Percentiles rank a stretch among this genome's conserved stretches.
These are phyloP conservation scores for Fragaria nilgerrensis DNA, from an alignment of 306 rosid species.

Conservation along the genomic window DNA sequence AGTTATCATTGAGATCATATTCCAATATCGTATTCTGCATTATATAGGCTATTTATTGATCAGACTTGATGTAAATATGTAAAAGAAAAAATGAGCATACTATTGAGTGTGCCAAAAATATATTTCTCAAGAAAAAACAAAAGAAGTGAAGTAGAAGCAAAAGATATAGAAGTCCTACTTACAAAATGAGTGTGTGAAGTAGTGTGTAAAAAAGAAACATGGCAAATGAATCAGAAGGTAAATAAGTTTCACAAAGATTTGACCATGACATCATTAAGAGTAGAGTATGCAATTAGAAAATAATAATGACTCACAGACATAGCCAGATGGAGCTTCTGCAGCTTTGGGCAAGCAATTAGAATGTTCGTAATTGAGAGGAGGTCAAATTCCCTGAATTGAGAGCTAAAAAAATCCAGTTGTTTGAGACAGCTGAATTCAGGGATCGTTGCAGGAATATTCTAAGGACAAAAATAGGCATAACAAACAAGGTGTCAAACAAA, in stretches of 20 bases:
- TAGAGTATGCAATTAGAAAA: not conserved
- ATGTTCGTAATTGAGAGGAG: not conserved
- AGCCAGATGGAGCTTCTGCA: not conserved
- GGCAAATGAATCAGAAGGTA: not conserved
- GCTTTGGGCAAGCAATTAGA: not conserved
- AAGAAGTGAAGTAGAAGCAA: not conserved
- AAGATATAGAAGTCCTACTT: no score
- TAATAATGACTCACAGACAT: not conserved
- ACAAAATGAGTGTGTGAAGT: not conserved
- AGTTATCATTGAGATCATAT: not conserved
- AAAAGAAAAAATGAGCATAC: no score
- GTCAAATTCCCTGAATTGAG: not conserved
- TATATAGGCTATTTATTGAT: not conserved
- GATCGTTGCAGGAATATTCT: not conserved
- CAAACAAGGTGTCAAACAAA: not conserved
- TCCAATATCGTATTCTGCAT: not conserved
- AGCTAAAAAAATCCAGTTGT: not conserved
- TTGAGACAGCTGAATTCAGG: not conserved
- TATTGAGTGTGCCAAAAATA: no score
- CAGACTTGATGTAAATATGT: not conserved
- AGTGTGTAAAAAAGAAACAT: not conserved
- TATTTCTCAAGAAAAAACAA: no score
- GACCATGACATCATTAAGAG: not conserved
- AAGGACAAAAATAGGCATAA: not conserved
- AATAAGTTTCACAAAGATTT: no score